A percentile compares a stretch with the other conserved stretches of the same genome.
Conservation (phyloP, 306 rosid species). For the Pyrus communis region DNA sequence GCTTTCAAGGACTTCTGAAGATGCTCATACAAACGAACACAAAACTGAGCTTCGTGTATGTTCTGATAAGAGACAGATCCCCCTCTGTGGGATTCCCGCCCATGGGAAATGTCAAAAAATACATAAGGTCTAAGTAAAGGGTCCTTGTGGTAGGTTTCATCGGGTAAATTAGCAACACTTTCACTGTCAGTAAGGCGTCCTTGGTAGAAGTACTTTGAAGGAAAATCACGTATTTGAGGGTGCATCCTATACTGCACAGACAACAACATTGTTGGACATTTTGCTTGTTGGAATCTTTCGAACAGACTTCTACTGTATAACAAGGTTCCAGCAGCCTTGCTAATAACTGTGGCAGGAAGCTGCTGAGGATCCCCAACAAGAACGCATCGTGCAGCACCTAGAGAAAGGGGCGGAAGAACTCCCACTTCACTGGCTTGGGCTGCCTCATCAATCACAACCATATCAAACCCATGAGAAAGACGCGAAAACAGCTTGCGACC, state of each 20-base stretch:
- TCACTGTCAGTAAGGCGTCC: slow-evolving; percentile 93
- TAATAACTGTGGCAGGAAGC: slow-evolving; percentile 97
- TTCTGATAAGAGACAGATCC: slow-evolving; percentile 96
- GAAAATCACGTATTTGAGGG: slow-evolving; percentile 93
- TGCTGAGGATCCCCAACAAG: slow-evolving; percentile 99
- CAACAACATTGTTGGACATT: slow-evolving; percentile 92
- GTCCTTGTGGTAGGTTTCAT: slow-evolving; percentile 78
- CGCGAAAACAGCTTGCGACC: slow-evolving; percentile 97
- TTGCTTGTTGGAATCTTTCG: slow-evolving; percentile 93
- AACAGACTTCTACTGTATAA: slow-evolving; percentile 94
- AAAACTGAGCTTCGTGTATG: slow-evolving; percentile 85
- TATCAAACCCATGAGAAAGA: slow-evolving; percentile 96
- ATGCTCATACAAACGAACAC: slow-evolving; percentile 83
- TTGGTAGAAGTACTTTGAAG: slow-evolving; percentile 93
- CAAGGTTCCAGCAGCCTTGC: slow-evolving; percentile 99
- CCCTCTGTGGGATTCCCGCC: slow-evolving; percentile 94
- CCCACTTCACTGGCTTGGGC: slow-evolving; percentile 99
- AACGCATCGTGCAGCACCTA: slow-evolving; percentile 97
- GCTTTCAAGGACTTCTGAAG: slow-evolving; percentile 66
- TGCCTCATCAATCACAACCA: slow-evolving; percentile 98
- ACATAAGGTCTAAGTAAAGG: slow-evolving; percentile 76
- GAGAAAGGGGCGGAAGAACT: slow-evolving; percentile 92
- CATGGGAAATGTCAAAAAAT: slow-evolving; percentile 88
- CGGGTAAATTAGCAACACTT: slow-evolving; percentile 67
- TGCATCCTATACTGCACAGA: slow-evolving; percentile 98